phyloP scores from a whole-genome alignment of 2,329 filamentous ascomycete genomes.

The Sclerotinia spermophila region DNA sequence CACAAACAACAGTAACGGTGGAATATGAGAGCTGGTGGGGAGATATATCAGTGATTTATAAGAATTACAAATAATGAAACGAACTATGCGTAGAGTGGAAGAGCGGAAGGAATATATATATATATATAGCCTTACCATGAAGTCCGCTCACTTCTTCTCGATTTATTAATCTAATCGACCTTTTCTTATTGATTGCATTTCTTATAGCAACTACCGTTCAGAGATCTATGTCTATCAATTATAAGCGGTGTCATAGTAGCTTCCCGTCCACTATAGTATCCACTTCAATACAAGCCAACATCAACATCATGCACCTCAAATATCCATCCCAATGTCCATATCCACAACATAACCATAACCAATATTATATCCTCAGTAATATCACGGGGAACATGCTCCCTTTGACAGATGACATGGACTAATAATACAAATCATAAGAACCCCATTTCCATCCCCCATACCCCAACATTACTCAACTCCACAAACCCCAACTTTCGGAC shows the following conservation, averaged over 20 bases:
- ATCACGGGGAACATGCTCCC: not conserved
- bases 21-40: too few relatives aligned
- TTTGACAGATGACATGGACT: accelerated
- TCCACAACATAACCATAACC: not conserved
- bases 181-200: not conserved
- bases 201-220: not conserved
- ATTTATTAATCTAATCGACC: not conserved
- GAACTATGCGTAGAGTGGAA: not conserved
- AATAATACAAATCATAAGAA: not conserved
- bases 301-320: not conserved
- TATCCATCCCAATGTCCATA: not conserved
- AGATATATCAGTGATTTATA: not conserved
- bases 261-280: not conserved
- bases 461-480: not conserved
- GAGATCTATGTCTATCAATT: not conserved
- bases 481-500: not conserved
- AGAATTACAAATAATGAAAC: not conserved
- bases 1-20: too few relatives aligned
- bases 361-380: not conserved
- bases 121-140: too few relatives aligned
- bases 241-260: not conserved
- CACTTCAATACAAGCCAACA: not conserved
- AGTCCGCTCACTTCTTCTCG: not conserved
- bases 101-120: not conserved
- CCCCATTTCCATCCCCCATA: not conserved